Base-by-base conservation (phyloP, 2,329 filamentous ascomycete genomes). In the Neonectria coccinea region DNA sequence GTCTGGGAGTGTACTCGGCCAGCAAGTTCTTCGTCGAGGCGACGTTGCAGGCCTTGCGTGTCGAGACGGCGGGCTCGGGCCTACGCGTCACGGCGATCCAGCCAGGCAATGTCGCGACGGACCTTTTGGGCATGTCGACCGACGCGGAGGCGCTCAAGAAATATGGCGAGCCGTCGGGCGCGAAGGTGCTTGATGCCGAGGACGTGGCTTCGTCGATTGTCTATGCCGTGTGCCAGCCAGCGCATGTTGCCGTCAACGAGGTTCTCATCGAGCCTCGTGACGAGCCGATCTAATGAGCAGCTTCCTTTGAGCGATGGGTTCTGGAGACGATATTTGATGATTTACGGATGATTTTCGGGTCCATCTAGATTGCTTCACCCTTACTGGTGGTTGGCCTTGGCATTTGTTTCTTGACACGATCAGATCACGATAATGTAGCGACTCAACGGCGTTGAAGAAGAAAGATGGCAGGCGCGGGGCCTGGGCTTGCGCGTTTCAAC, bases 21-120 rank as follows among this genome's bases (percentile, higher is more conserved):
- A 91, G 88, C 78, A 95, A 95, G 77, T 93, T 94, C 85, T 95
- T 95, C 75, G 91, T 95, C 59, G 92, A 95, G 77, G 92, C 91
- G 1, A 92, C 91, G 0, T 83, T 95, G n/a, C 92, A 94, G 78
- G 84, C 84, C 33, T 79, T 95, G 69, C 88, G 92, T 9, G 79
- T 94, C 8, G 92, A 95, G 82, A 94, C 91, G 0, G 92, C 90
- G 0, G 91, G 91, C 0, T 86, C 86, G 0, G 92, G 92, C 0
- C 79, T 95, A 53, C 84, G 91, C 2, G 91, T 95, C 44, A 94
- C 92, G 0, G 84, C 86, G 39, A 84, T 95, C 3, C 92, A 95
- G 80, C 92, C 92, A 0, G 92, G 92, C 1, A 94, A 95, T 75
- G 90, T 89, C 2, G 86, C 86, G 5, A 94, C 92, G 1, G 91